Percentiles rank a stretch among this genome's conserved stretches.
These are phyloP conservation scores for Quercus phellos DNA, from an alignment of 331 rosid species.

Conservation along the genomic window DNA sequence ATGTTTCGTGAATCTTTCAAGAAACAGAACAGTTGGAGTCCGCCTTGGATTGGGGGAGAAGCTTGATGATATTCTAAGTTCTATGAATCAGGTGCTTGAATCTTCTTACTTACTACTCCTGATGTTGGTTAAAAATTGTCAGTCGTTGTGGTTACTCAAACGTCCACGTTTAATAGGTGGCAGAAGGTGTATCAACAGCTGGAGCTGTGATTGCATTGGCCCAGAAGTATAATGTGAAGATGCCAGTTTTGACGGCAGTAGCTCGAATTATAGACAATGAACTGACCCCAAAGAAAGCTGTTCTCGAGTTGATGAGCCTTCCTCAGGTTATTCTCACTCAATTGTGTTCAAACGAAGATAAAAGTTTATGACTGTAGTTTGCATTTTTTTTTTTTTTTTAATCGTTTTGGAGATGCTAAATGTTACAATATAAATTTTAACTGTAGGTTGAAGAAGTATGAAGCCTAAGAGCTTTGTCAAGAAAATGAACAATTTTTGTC, in stretches of 20 bases:
- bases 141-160: conserved; percentile 10
- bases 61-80: conserved; percentile 65
- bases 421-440: background rate
- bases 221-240: conserved; percentile 80
- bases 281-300: conserved; percentile 81
- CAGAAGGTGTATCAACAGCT: conserved; percentile 91
- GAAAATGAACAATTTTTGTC: background rate
- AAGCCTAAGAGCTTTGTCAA: conserved; percentile 13
- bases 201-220: conserved; percentile 92
- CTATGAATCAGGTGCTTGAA: conserved; percentile 80
- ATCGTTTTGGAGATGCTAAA: background rate
- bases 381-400: background rate
- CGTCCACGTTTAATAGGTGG: conserved; percentile 20
- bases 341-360: background rate
- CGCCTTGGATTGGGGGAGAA: conserved; percentile 89
- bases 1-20: conserved; percentile 84
- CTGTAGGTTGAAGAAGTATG: conserved; percentile 90
- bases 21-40: conserved; percentile 83
- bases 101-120: background rate
- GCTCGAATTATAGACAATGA: conserved; percentile 84
- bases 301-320: conserved; percentile 78
- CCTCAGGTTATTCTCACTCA: conserved; percentile 58
- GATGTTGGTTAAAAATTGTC: conserved; percentile 5
- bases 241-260: conserved; percentile 94
- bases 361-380: background rate